Percentiles rank a stretch among this genome's conserved stretches.
Conservation (phyloP, 2,329 filamentous ascomycete genomes). For the Fusarium tuaranense region DNA sequence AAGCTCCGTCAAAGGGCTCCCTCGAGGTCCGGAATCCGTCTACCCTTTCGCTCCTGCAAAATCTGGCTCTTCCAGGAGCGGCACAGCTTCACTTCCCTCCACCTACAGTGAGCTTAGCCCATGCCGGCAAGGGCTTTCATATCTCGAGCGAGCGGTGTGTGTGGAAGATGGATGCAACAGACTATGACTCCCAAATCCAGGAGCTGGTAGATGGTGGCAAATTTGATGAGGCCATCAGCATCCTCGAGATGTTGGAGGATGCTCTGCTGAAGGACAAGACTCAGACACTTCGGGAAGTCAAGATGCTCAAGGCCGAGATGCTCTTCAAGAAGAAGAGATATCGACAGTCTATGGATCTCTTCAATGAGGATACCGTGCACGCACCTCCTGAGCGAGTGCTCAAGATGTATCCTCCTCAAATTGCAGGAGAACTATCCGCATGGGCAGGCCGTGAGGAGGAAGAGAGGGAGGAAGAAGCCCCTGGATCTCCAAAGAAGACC, state of each 20-base stretch:
- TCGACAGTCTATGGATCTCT: conserved; percentile 87
- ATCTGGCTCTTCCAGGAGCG: conserved; percentile 83
- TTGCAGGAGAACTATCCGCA: conserved; percentile 83
- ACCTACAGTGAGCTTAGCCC: conserved; percentile 91
- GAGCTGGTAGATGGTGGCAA: conserved; percentile 79
- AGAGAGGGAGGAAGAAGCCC: conserved; percentile 51
- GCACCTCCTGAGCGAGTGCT: conserved; percentile 92
- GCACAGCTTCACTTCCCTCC: conserved; percentile 91
- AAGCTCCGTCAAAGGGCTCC: conserved; percentile 83
- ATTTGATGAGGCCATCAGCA: conserved; percentile 92
- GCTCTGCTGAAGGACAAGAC: conserved; percentile 87
- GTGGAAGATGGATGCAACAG: conserved; percentile 95
- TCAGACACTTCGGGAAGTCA: conserved; percentile 83
- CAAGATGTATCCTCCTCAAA: conserved; percentile 82
- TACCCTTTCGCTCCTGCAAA: conserved; percentile 90
- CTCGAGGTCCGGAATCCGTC: conserved; percentile 94
- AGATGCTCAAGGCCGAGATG: conserved; percentile 89
- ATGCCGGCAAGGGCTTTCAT: conserved; percentile 95
- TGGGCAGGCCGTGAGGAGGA: conserved; percentile 55
- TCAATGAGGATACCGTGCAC: conserved; percentile 84
- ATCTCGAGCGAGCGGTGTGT: conserved; percentile 91
- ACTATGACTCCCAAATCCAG: conserved; percentile 90
- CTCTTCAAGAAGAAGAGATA: conserved; percentile 88
- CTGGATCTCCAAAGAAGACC: conserved; percentile 41
- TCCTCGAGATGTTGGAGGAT: conserved; percentile 91